These are phyloP conservation scores for Plasmodium gonderi DNA, from an alignment of 169 alveolate species.

Conservation along the genomic window DNA sequence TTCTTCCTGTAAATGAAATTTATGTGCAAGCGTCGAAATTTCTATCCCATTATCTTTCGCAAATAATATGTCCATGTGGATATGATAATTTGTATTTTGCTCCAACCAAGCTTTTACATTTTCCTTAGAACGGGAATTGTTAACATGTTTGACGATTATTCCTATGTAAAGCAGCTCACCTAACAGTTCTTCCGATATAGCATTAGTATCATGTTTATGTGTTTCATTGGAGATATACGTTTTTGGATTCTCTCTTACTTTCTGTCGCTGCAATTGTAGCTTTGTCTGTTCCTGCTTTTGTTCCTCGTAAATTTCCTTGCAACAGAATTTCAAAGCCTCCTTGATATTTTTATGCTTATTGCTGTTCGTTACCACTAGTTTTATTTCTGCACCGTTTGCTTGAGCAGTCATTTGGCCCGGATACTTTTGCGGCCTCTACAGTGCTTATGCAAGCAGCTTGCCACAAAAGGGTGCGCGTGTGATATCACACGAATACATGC, in stretches of 20 bases:
- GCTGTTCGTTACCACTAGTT: slow-evolving; percentile 36
- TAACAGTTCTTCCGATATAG: slow-evolving; percentile 13
- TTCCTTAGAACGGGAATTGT: neutral
- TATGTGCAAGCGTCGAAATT: slow-evolving; percentile 36
- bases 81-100: neutral
- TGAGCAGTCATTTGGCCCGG: slow-evolving; percentile 4
- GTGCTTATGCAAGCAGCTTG: too few relatives aligned
- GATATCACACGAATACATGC: too few relatives aligned
- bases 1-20: slow-evolving; percentile 31
- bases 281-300: too few relatives aligned
- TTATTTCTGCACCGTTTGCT: neutral
- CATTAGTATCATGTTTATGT: neutral
- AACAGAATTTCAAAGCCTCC: slow-evolving; percentile 30
- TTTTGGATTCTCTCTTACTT: neutral
- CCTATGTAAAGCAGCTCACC: slow-evolving; percentile 55
- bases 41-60: slow-evolving; percentile 30
- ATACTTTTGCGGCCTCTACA: too few relatives aligned
- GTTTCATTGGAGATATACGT: neutral
- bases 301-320: neutral
- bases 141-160: neutral
- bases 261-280: neutral
- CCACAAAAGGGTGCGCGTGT: too few relatives aligned
- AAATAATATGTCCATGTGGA: neutral
- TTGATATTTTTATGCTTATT: slow-evolving; percentile 14
- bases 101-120: slow-evolving; percentile 21